Percentiles rank a stretch among this genome's conserved stretches.
Evolutionary conservation across 768 basidiomycete genomes (phyloP).

Genomic region (Panus rudis): DNA sequence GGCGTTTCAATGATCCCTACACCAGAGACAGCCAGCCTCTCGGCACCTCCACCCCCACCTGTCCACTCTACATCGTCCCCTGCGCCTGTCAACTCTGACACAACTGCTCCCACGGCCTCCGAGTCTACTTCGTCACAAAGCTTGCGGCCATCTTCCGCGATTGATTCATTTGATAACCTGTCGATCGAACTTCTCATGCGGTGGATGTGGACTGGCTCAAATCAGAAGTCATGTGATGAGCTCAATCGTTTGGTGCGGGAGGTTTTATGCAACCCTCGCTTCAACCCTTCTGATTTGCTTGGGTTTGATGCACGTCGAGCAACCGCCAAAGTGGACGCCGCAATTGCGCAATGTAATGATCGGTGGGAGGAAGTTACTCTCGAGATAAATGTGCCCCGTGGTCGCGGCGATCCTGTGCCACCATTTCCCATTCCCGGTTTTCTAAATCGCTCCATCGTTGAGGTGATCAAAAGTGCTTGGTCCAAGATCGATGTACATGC

Average conservation of each 20-base stretch:
- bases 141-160: background rate
- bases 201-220: background rate
- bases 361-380: background rate
- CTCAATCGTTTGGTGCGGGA: background rate
- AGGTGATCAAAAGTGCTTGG: background rate
- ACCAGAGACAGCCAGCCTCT: no score
- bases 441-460: background rate
- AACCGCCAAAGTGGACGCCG: background rate
- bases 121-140: no score
- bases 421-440: background rate
- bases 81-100: no score
- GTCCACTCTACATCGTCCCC: no score
- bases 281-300: background rate
- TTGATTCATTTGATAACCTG: background rate
- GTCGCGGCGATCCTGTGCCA: background rate
- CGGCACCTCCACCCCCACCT: no score
- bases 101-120: no score
- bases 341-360: background rate
- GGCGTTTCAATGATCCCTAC: no score
- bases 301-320: background rate
- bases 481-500: background rate
- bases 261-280: background rate
- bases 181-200: background rate
- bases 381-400: background rate
- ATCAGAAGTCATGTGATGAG: background rate